Evolutionary conservation across 2,329 filamentous ascomycete genomes (phyloP).

Genomic region (Calonectria ilicicola): DNA sequence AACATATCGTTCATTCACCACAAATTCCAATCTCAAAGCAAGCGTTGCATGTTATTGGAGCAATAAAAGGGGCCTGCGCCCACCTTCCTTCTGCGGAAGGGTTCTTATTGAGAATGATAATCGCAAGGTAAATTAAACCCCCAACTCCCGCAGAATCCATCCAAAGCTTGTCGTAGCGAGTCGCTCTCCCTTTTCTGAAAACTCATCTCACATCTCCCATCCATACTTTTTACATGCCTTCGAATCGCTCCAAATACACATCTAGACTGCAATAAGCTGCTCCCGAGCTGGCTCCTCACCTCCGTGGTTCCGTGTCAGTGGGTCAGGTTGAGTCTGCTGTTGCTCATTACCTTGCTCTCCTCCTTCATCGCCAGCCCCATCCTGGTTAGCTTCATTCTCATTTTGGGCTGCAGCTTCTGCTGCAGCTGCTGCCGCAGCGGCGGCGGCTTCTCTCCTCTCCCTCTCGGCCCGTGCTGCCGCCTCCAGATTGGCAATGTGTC

Average conservation of each 20-base stretch:
- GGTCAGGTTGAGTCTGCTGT: slow-evolving; percentile 33
- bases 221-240: slow-evolving; percentile 21
- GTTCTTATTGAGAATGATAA: slow-evolving; percentile 32
- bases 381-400: slow-evolving; percentile 37
- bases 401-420: slow-evolving; percentile 35
- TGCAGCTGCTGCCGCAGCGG: slow-evolving; percentile 47
- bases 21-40: slow-evolving; percentile 10
- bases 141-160: slow-evolving; percentile 35
- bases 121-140: slow-evolving; percentile 17
- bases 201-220: slow-evolving; percentile 29
- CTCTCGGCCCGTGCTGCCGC: slow-evolving; percentile 61
- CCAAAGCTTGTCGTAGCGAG: slow-evolving; percentile 27
- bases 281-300: slow-evolving; percentile 33
- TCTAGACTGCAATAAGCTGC: slow-evolving; percentile 34
- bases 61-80: slow-evolving; percentile 38
- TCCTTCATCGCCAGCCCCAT: slow-evolving; percentile 20
- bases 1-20: not conserved
- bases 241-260: slow-evolving; percentile 23
- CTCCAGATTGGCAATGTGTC: slow-evolving; percentile 71
- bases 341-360: slow-evolving; percentile 16
- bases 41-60: slow-evolving; percentile 19
- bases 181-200: slow-evolving; percentile 35
- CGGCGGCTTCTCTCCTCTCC: slow-evolving; percentile 57
- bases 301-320: slow-evolving; percentile 21
- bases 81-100: slow-evolving; percentile 32